These are phyloP conservation scores for Parietaria judaica DNA, from an alignment of 306 rosid species.

Conservation along the genomic window DNA sequence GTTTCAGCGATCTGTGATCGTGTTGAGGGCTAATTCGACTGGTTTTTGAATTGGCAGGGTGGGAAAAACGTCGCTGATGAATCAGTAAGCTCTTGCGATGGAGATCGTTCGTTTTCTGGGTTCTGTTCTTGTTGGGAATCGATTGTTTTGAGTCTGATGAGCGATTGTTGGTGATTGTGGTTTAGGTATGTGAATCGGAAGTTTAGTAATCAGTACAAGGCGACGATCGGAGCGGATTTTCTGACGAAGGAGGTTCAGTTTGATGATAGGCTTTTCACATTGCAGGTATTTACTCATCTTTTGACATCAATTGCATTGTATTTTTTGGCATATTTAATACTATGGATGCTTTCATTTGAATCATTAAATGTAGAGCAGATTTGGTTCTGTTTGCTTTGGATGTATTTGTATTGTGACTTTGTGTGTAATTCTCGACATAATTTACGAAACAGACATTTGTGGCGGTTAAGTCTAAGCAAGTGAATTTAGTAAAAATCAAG, in stretches of 20 bases:
- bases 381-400: not conserved
- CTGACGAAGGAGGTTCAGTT: constrained; percentile 98
- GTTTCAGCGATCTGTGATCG: constrained; percentile 4
- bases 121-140: not conserved
- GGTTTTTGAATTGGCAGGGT: constrained; percentile 57
- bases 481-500: not conserved
- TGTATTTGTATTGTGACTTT: not conserved
- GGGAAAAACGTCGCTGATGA: constrained; percentile 97
- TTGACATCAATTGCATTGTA: not conserved
- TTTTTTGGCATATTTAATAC: not conserved
- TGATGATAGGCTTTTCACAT: constrained; percentile 93
- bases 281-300: constrained; percentile 53
- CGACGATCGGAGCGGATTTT: constrained; percentile 98
- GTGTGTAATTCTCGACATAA: too few species aligned
- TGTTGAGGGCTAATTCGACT: not conserved
- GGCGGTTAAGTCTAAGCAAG: not conserved
- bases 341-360: not conserved
- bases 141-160: not conserved
- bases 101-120: constrained; percentile 16
- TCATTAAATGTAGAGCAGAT: not conserved
- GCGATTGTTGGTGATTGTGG: constrained; percentile 8
- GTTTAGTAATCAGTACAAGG: constrained; percentile 98
- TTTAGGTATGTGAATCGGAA: constrained; percentile 94
- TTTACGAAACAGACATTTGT: too few species aligned
- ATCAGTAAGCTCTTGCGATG: constrained; percentile 53